These are phyloP conservation scores for Blastomyces parvus DNA, from an alignment of 2,329 filamentous ascomycete species.

Conservation along the genomic window DNA sequence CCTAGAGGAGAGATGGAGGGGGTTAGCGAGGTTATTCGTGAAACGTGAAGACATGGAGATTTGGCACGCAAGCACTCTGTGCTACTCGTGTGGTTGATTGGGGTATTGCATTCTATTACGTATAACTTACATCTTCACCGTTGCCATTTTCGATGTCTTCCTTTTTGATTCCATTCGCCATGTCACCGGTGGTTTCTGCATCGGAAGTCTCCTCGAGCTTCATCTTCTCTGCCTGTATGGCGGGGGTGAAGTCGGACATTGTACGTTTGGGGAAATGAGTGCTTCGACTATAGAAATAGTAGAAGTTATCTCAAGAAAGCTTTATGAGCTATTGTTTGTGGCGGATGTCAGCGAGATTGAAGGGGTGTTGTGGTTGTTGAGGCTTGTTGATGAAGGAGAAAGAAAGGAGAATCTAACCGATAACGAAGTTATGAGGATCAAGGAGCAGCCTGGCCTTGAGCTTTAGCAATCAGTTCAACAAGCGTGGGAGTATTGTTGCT, in stretches of 20 bases:
- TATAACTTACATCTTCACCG: not conserved
- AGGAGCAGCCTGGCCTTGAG: not conserved
- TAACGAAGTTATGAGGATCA: not conserved
- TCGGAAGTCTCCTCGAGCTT: conserved; percentile 1
- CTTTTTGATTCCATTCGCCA: not conserved
- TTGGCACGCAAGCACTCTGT: not conserved
- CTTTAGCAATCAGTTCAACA: not conserved
- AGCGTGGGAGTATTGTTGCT: not conserved
- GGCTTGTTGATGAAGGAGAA: not conserved
- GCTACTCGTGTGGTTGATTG: not conserved
- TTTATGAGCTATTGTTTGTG: not conserved
- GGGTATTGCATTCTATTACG: not conserved
- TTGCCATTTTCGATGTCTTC: conserved; percentile 2
- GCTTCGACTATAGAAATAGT: not conserved
- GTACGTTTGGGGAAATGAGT: not conserved
- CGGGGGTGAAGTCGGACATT: conserved; percentile 13
- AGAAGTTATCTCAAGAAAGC: not conserved
- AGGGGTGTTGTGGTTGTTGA: not conserved
- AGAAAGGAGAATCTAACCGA: not conserved
- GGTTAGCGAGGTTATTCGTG: not conserved
- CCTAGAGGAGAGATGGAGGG: not conserved
- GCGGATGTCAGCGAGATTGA: not conserved
- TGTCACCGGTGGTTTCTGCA: not conserved
- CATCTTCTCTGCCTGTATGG: conserved; percentile 11
- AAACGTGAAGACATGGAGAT: not conserved